Evolutionary conservation across 148 eudicot species (phyloP).

Genomic region (Fallopia convolvulus): DNA sequence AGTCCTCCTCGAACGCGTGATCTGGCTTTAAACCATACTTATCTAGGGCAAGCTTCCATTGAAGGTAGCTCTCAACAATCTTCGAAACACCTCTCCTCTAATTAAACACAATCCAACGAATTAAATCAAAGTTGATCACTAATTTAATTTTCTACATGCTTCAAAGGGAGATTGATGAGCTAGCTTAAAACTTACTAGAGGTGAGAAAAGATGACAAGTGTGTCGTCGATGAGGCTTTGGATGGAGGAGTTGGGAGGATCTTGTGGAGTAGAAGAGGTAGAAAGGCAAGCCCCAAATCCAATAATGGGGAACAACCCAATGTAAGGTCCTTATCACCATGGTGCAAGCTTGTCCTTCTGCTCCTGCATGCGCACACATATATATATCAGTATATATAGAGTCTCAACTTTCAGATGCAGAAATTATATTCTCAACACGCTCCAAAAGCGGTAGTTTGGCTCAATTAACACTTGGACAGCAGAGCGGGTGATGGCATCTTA

Average conservation of each 20-base stretch:
- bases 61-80: conserved; percentile 62
- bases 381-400: background rate
- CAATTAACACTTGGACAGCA: too few species aligned
- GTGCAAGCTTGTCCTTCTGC: conserved; percentile 71
- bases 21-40: conserved; percentile 79
- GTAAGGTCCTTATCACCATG: conserved; percentile 78
- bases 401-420: too few species aligned
- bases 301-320: conserved; percentile 95
- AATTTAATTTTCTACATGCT: too few species aligned
- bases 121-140: too few species aligned
- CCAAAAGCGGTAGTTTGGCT: too few species aligned
- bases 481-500: too few species aligned
- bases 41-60: conserved; percentile 58
- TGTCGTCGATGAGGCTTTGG: conserved; percentile 64
- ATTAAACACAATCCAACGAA: conserved; percentile 9
- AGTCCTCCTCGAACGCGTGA: conserved; percentile 85
- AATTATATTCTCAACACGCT: too few species aligned
- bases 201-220: conserved; percentile 46
- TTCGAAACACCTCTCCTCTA: conserved; percentile 56
- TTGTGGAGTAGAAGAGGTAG: conserved; percentile 88
- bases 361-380: conserved; percentile 24
- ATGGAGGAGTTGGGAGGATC: conserved; percentile 79
- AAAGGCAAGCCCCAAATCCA: conserved; percentile 92
- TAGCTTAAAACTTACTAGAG: conserved; percentile 34
- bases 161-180: too few species aligned